phyloP scores from a whole-genome alignment of 345 rosid species.

The Psidium guajava region DNA sequence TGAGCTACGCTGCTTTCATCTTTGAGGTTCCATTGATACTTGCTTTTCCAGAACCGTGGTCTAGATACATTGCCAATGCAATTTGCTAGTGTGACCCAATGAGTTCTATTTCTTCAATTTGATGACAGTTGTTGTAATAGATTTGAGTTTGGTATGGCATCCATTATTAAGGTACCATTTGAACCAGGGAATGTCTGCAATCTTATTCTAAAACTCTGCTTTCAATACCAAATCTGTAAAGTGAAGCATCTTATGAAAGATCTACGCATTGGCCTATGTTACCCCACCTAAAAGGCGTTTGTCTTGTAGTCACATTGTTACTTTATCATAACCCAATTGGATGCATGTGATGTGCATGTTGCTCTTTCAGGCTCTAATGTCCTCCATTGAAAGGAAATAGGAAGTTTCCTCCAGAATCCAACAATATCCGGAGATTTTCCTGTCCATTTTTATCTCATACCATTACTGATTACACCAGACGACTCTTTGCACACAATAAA shows the following conservation, averaged over 20 bases:
- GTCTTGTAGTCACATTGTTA: neutral
- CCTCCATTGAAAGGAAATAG: neutral
- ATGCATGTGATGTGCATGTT: neutral
- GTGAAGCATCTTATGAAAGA: neutral
- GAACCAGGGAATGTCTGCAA: neutral
- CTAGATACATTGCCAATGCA: neutral
- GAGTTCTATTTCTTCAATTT: neutral
- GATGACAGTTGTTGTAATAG: neutral
- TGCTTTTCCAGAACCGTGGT: neutral
- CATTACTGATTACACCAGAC: neutral
- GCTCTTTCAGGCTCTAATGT: neutral
- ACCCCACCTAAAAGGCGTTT: neutral
- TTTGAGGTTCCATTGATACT: neutral
- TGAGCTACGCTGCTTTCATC: neutral
- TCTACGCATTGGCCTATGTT: neutral
- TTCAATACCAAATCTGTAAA: neutral
- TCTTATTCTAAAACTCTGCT: neutral
- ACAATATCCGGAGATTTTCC: neutral
- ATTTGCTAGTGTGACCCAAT: neutral
- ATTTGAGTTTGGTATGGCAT: neutral
- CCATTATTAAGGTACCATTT: neutral
- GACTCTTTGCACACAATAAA: neutral
- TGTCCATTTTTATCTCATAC: neutral
- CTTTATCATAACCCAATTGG: neutral
- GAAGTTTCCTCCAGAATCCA: neutral